These are phyloP conservation scores for Teunomyces pallodes DNA, from an alignment of 805 yeast species.

Conservation along the genomic window DNA sequence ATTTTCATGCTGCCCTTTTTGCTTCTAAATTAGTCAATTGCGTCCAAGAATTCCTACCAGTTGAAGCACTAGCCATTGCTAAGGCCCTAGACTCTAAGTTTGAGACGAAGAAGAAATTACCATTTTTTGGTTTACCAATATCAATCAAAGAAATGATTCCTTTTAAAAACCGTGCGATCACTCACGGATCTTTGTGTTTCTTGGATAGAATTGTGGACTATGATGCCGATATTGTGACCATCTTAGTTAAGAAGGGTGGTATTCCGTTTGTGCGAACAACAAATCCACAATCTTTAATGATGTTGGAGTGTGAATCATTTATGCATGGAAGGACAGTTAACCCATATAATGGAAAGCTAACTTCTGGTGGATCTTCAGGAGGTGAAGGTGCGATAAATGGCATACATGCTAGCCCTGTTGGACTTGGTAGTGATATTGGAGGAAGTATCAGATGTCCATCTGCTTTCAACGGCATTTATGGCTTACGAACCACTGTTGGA, in stretches of 20 bases:
- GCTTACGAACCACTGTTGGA: conserved; percentile 46
- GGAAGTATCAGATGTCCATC: conserved; percentile 52
- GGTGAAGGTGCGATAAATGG: conserved; percentile 52
- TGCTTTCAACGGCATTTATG: conserved; percentile 38
- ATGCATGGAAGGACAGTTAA: conserved; percentile 47
- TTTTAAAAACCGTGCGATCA: conserved; percentile 46
- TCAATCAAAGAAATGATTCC: conserved; percentile 45
- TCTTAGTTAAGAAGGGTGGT: conserved; percentile 48
- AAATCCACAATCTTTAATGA: conserved; percentile 51
- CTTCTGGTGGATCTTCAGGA: conserved; percentile 55
- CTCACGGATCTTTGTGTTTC: conserved; percentile 47
- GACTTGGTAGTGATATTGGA: conserved; percentile 57
- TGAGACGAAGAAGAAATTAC: conserved; percentile 14
- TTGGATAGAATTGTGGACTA: conserved; percentile 34
- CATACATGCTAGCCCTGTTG: conserved; percentile 46
- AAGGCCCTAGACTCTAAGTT: conserved; percentile 22
- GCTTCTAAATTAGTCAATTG: conserved; percentile 54
- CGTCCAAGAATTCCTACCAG: conserved; percentile 35
- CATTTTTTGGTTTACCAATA: conserved; percentile 30
- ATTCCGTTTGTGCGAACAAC: conserved; percentile 55
- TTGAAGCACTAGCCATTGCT: conserved; percentile 24
- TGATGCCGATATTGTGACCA: conserved; percentile 35
- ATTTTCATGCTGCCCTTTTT: conserved; percentile 23
- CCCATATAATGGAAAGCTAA: conserved; percentile 41
- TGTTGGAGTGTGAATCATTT: conserved; percentile 45